Evolutionary conservation across 805 yeast species (phyloP).

Genomic region (Teunomyces atbi): DNA sequence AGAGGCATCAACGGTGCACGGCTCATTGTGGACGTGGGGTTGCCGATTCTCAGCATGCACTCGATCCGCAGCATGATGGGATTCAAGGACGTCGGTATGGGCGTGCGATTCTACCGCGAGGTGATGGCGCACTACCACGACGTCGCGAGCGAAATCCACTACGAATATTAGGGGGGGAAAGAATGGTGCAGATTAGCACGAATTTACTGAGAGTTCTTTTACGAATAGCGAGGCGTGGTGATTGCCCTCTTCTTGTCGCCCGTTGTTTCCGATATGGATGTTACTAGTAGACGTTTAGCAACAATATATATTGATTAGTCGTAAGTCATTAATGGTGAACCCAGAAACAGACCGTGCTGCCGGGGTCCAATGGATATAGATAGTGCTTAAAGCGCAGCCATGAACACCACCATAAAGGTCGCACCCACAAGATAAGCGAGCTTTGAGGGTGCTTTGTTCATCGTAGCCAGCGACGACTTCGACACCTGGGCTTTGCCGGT

Average conservation of each 20-base stretch:
- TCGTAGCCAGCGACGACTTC: not conserved
- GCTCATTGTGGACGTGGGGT: conserved; percentile 38
- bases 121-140: conserved; percentile 30
- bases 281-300: not conserved
- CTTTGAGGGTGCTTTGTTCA: not conserved
- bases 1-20: conserved; percentile 27
- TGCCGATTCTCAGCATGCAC: conserved; percentile 45
- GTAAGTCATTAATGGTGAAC: not conserved
- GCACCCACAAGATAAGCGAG: not conserved
- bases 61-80: conserved; percentile 39
- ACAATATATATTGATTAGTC: not conserved
- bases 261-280: not conserved
- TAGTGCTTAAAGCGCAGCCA: not conserved
- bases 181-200: too few species aligned
- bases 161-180: not conserved
- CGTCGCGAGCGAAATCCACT: conserved; percentile 7
- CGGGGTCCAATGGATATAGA: not conserved
- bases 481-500: not conserved
- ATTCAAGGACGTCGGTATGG: conserved; percentile 38
- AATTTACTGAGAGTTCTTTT: too few species aligned
- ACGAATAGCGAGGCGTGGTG: too few species aligned
- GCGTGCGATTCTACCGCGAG: conserved; percentile 30
- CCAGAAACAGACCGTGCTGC: not conserved
- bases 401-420: not conserved
- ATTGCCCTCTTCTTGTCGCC: not conserved